Evolutionary conservation across 768 basidiomycete species (phyloP), one percentile per base, ranked within the genome.

Genomic region (Fomitopsis pulvina): DNA sequence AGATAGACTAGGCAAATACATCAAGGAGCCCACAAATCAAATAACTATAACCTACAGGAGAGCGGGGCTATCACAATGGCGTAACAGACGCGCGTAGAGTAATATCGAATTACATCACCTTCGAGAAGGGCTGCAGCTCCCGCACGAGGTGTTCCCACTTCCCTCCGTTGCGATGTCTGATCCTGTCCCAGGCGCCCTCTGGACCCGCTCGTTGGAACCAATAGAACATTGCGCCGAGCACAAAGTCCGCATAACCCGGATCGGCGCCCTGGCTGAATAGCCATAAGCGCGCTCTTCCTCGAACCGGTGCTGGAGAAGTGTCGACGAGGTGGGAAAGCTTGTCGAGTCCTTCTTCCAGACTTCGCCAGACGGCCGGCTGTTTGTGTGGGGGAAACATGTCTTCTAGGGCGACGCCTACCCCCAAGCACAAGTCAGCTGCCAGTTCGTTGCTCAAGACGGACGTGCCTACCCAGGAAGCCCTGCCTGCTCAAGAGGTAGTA

Each of bases 201-300:
- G 45, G 45, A 20, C 45, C 45, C 20, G 45, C 45, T 32, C 12
- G 32, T 21, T 34, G 8, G 20, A 46, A 46, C 45, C 45, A 46
- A 29, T n/a, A 32, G n/a, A 46, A 46, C 3, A 37, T 46, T 11
- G 45, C 29, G n/a, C 29, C 45, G 29, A 46, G 32, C 10, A 34
- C 28, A 21, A 46, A 46, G 20, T 46, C 45, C n/a, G 45, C 45
- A 24, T 46, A 46, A 37, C 45, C 30, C 20, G 45, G 45, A 29
- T 18, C 20, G 10, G 32, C 45, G 32, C 3, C 21, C 18, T 20
- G 12, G 25, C 45, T 46, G 20, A 46, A 37, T n/a, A 46, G 45
- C 45, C 45, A 46, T 14, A 14, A 32, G 9, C 24, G n/a, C 45
- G 3, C 14, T 37, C 24, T 32, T 2, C n/a, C 45, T 9, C 30